Percentiles rank a stretch among this genome's conserved stretches.
These are phyloP conservation scores for Eucalyptus pauciflora DNA, from an alignment of 345 rosid species.

Conservation along the genomic window DNA sequence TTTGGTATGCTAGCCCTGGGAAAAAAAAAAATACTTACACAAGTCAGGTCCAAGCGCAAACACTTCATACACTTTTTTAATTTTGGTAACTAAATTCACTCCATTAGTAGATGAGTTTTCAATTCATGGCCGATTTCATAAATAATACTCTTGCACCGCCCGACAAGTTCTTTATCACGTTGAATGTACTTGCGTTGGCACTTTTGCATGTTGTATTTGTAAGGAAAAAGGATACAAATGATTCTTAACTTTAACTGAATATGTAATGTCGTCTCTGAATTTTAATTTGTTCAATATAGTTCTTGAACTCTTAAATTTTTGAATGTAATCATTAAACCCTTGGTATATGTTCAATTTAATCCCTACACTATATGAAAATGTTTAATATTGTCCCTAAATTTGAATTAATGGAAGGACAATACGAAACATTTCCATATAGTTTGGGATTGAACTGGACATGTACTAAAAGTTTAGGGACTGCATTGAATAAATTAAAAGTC, in stretches of 20 bases:
- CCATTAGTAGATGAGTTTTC: not conserved
- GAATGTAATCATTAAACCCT: accelerated
- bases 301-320: not conserved
- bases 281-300: too few relatives aligned
- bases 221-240: too few relatives aligned
- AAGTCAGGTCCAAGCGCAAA: not conserved
- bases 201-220: not conserved
- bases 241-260: too few relatives aligned
- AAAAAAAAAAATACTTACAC: not conserved
- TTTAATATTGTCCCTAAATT: too few relatives aligned
- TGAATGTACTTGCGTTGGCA: not conserved
- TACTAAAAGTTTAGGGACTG: not conserved
- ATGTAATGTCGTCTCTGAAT: accelerated
- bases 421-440: not conserved
- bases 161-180: not conserved
- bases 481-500: too few relatives aligned
- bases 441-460: too few relatives aligned
- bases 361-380: not conserved
- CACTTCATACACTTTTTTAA: not conserved
- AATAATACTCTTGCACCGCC: not conserved
- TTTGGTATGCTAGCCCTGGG: not conserved
- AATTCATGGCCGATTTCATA: not conserved
- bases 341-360: too few relatives aligned
- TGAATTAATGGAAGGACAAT: too few relatives aligned
- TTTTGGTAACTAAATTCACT: not conserved